Base-by-base conservation (phyloP, 805 yeast species). In the Yarrowia sp. region DNA sequence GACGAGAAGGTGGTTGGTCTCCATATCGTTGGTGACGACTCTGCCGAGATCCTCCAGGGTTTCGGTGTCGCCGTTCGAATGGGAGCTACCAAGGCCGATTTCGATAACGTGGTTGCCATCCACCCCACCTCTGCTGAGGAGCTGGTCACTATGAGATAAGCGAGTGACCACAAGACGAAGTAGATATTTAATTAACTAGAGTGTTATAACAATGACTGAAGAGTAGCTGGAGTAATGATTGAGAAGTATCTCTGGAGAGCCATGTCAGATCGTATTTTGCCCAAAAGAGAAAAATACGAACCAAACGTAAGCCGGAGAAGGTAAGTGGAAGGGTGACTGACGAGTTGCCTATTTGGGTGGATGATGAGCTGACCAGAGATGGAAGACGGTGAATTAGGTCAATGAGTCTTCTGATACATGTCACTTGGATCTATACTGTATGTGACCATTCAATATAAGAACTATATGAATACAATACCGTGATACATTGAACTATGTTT, bases 81-180 rank as follows among this genome's bases (percentile, higher is more conserved):
- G 99, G 99, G 99, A 40, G 99, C 99, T 49, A 95, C 99, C 43
- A 95, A 95, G 83, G 86, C 86, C 55, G 98, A 95, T 78, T 95
- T 95, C 72, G 99, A 95, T 80, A 87, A 82, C 77, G 91, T 96
- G 81, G 98, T 95, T 52, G 99, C 99, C 43, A 95, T 95, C 76
- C 99, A 95, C 78, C 99, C 99, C 71, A 95, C 99, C 1, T 87
- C 96, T 72, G 99, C 99, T 49, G 99, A 95, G 82, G 99, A 95
- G 81, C 80, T 95, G 63, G 99, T 95, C 44, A 95, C 99, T 24
- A 80, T 90, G 86, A 82, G 79, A 61, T 83, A 50, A n/a, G 20
- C 24, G 19, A 24, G 30, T 24, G 6, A 24, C 30, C 30, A n/a
- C n/a, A 24, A 24, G 76, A 14, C 15, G 13, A 2, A 44, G 30